Evolutionary conservation across 148 eudicot genomes (phyloP).

Genomic region (Heliosperma pusillum): DNA sequence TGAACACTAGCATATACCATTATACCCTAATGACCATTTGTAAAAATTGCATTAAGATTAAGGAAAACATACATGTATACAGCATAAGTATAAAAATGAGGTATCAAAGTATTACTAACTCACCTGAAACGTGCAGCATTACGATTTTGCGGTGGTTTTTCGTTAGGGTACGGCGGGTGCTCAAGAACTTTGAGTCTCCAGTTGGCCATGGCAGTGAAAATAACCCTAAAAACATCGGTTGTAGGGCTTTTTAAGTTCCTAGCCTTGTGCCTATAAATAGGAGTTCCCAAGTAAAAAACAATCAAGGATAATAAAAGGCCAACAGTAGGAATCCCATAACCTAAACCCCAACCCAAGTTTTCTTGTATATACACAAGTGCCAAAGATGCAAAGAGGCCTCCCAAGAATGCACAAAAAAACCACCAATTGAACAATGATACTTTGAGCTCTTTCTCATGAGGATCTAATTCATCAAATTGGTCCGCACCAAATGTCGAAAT

Average conservation of each 20-base stretch:
- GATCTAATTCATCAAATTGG: conserved; percentile 71
- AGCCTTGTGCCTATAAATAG: conserved; percentile 65
- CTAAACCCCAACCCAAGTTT: conserved; percentile 86
- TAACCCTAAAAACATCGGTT: conserved; percentile 44
- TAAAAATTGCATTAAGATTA: neutral
- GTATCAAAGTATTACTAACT: conserved; percentile 1
- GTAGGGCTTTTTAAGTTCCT: conserved; percentile 53
- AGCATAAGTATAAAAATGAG: neutral
- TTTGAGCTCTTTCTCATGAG: conserved; percentile 61
- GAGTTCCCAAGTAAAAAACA: conserved; percentile 70
- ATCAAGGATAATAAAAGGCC: conserved; percentile 58
- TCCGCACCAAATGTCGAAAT: conserved; percentile 93
- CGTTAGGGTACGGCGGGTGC: conserved; percentile 32
- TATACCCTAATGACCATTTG: too few species aligned
- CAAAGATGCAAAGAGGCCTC: conserved; percentile 63
- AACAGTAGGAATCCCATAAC: conserved; percentile 76
- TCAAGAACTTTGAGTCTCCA: conserved; percentile 39
- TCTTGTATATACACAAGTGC: conserved; percentile 87
- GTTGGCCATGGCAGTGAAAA: conserved; percentile 38
- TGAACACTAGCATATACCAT: too few species aligned
- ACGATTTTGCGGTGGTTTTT: conserved; percentile 37
- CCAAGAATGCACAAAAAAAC: conserved; percentile 77
- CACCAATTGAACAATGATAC: conserved; percentile 96
- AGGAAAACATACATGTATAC: neutral
- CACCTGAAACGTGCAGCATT: conserved; percentile 52